These are phyloP conservation scores for Mycena haematopus DNA, from an alignment of 768 basidiomycete genomes.

Conservation along the genomic window DNA sequence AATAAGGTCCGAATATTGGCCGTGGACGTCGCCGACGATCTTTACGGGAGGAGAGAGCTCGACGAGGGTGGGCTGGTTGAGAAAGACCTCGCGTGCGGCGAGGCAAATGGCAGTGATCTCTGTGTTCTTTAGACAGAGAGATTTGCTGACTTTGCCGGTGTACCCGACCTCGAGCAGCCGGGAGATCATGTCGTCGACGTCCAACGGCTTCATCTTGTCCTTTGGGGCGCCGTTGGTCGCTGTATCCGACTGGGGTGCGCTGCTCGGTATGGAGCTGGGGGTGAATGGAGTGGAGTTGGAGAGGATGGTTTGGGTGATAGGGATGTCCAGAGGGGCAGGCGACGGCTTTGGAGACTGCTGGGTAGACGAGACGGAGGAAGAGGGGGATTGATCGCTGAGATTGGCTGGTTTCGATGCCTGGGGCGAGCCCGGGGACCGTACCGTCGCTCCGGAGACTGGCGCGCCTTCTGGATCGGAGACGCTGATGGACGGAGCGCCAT, in stretches of 20 bases:
- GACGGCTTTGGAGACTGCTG: slow-evolving; percentile 48
- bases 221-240: slow-evolving; percentile 53
- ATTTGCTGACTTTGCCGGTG: slow-evolving; percentile 97
- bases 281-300: slow-evolving; percentile 66
- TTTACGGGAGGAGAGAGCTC: slow-evolving; percentile 98
- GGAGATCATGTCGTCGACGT: slow-evolving; percentile 98
- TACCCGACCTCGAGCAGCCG: slow-evolving; percentile 96
- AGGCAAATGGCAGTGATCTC: slow-evolving; percentile 95
- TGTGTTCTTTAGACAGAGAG: slow-evolving; percentile 91
- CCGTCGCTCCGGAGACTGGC: slow-evolving; percentile 32
- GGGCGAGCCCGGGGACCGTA: slow-evolving; percentile 34
- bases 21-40: slow-evolving; percentile 99
- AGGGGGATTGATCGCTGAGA: slow-evolving; percentile 41
- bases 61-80: slow-evolving; percentile 95
- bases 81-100: slow-evolving; percentile 94
- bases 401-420: slow-evolving; percentile 39
- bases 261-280: slow-evolving; percentile 56
- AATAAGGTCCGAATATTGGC: slow-evolving; percentile 98
- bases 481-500: slow-evolving; percentile 52
- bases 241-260: slow-evolving; percentile 47
- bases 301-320: slow-evolving; percentile 84
- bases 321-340: slow-evolving; percentile 74
- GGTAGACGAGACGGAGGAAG: slow-evolving; percentile 46
- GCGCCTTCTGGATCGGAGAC: slow-evolving; percentile 51
- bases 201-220: slow-evolving; percentile 74